Percentiles rank a stretch among this genome's conserved stretches.
Evolutionary conservation across 2,329 filamentous ascomycete species (phyloP).

Genomic region (Acephala macrosclerotiorum): DNA sequence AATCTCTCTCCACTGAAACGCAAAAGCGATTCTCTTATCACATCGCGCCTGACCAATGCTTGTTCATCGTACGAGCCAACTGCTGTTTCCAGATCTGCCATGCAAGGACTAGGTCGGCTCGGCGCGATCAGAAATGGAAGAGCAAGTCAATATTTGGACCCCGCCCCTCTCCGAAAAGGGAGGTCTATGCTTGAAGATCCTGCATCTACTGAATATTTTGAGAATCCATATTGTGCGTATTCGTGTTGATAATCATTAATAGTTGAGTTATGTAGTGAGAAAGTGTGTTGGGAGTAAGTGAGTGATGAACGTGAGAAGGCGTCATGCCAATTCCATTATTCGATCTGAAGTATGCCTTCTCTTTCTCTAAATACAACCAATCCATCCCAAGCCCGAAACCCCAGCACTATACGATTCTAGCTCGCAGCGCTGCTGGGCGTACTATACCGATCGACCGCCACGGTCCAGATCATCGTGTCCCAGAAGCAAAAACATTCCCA

Average conservation of each 20-base stretch:
- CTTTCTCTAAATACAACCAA: slow-evolving; percentile 10
- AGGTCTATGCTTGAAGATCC: neutral
- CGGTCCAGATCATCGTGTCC: slow-evolving; percentile 2
- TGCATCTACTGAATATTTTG: neutral
- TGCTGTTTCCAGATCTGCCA: too few relatives aligned
- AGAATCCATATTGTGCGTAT: neutral
- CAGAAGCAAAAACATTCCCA: neutral
- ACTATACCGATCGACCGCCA: neutral
- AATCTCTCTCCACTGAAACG: neutral
- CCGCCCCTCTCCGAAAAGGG: neutral
- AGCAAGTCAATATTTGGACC: neutral
- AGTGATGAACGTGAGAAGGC: neutral
- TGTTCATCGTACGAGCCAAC: neutral
- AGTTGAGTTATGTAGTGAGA: neutral
- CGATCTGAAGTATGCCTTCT: slow-evolving; percentile 2
- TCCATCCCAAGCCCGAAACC: neutral
- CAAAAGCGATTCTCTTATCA: neutral
- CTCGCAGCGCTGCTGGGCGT: slow-evolving; percentile 4
- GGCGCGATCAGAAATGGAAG: neutral
- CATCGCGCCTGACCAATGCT: neutral
- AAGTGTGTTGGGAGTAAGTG: neutral
- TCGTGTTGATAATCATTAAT: neutral
- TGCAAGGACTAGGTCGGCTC: neutral
- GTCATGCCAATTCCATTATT: slow-evolving; percentile 10
- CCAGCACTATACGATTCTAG: neutral